Evolutionary conservation across 768 basidiomycete genomes (phyloP).

Genomic region (Leucocoprinus sp.): DNA sequence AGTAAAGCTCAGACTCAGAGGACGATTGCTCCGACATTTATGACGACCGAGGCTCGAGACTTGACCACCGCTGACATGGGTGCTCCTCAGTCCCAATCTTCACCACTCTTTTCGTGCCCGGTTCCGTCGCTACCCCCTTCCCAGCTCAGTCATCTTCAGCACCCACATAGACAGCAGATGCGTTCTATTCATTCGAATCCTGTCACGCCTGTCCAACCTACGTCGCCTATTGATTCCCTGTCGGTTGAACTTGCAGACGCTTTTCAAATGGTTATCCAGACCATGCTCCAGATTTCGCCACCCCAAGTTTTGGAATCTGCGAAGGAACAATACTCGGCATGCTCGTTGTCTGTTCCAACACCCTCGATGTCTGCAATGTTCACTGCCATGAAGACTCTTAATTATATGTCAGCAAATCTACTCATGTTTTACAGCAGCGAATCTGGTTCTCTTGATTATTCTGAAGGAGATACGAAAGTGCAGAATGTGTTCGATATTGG

Average conservation of each 20-base stretch:
- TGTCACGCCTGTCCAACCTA: constrained; percentile 16
- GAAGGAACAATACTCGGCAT: constrained; percentile 89
- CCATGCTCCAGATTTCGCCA: constrained; percentile 83
- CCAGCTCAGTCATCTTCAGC: constrained; percentile 66
- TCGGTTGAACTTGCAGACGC: constrained; percentile 87
- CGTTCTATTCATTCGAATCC: constrained; percentile 14
- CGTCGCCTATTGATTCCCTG: constrained; percentile 50
- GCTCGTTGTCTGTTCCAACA: constrained; percentile 79
- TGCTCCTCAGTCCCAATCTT: constrained; percentile 15
- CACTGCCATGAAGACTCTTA: constrained; percentile 88
- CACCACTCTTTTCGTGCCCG: constrained; percentile 62
- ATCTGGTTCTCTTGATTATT: constrained; percentile 10
- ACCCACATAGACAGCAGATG: constrained; percentile 44
- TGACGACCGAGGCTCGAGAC: background rate
- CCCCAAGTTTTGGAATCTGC: constrained; percentile 87
- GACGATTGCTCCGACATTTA: background rate
- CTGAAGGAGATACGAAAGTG: constrained; percentile 11
- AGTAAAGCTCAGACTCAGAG: constrained; percentile 1
- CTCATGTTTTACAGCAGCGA: constrained; percentile 34
- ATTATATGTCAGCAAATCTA: constrained; percentile 89
- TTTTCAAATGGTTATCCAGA: constrained; percentile 85
- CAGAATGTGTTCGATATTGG: constrained; percentile 85
- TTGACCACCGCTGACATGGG: constrained; percentile 16
- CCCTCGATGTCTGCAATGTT: constrained; percentile 84
- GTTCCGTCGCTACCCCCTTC: constrained; percentile 76